Percentiles rank a stretch among this genome's conserved stretches.
phyloP scores from a whole-genome alignment of 2,329 filamentous ascomycete species.

The Lachnellula hyalina region DNA sequence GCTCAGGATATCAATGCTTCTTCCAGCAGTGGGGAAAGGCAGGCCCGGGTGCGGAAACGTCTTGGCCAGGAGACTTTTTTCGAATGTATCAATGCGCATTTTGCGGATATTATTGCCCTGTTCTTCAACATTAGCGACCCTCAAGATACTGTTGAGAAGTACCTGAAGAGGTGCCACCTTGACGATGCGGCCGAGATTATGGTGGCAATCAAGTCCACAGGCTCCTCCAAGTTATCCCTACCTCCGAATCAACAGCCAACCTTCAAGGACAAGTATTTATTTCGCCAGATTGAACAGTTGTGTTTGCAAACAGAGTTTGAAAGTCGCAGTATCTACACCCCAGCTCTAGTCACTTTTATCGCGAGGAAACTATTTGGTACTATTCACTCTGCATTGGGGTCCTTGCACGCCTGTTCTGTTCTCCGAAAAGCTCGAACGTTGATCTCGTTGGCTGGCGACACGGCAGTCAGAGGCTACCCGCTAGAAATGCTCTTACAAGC shows the following conservation, averaged over 20 bases:
- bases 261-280: constrained; percentile 73
- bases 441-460: constrained; percentile 68
- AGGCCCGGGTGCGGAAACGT: constrained; percentile 57
- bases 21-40: constrained; percentile 36
- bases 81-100: constrained; percentile 59
- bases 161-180: constrained; percentile 56
- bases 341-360: constrained; percentile 67
- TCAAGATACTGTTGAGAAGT: constrained; percentile 66
- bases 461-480: constrained; percentile 73
- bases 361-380: constrained; percentile 74
- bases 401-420: constrained; percentile 79
- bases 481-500: constrained; percentile 86
- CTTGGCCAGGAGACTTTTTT: constrained; percentile 64
- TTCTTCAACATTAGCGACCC: constrained; percentile 75
- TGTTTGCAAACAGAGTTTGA: constrained; percentile 67
- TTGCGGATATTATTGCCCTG: constrained; percentile 69
- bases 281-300: constrained; percentile 71
- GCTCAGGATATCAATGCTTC: constrained; percentile 61
- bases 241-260: constrained; percentile 80
- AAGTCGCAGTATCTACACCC: constrained; percentile 64
- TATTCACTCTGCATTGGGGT: constrained; percentile 77
- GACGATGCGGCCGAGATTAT: constrained; percentile 58
- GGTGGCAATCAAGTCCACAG: constrained; percentile 61
- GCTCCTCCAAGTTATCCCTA: constrained; percentile 59
- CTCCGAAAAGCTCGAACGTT: constrained; percentile 81